These are phyloP conservation scores for Candida argentea DNA, from an alignment of 805 yeast species.

Conservation along the genomic window DNA sequence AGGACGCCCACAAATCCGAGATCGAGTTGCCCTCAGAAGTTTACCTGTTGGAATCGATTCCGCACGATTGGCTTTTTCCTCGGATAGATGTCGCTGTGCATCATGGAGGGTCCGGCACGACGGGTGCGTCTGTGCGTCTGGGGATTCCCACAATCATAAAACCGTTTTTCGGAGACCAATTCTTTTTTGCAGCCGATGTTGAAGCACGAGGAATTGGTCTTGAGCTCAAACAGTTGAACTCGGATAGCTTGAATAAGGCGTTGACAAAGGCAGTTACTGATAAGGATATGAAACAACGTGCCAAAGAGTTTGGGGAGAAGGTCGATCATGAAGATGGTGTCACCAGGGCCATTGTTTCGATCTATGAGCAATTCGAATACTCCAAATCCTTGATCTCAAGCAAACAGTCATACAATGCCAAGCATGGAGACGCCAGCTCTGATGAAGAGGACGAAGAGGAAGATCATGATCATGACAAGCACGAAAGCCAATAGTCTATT, in stretches of 20 bases:
- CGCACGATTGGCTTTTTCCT: slow-evolving; percentile 93
- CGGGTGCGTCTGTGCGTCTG: slow-evolving; percentile 80
- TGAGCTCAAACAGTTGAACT: slow-evolving; percentile 56
- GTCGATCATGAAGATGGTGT: slow-evolving; percentile 79
- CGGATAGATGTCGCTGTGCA: slow-evolving; percentile 90
- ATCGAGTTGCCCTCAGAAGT: slow-evolving; percentile 55
- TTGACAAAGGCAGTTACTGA: slow-evolving; percentile 59
- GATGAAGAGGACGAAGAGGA: slow-evolving; percentile 5
- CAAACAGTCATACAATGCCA: slow-evolving; percentile 31
- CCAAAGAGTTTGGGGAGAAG: slow-evolving; percentile 48
- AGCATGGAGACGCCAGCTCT: slow-evolving; percentile 7
- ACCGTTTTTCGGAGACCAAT: slow-evolving; percentile 96
- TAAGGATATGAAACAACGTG: slow-evolving; percentile 56
- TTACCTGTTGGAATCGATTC: slow-evolving; percentile 60
- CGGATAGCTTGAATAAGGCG: slow-evolving; percentile 54
- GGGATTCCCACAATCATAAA: slow-evolving; percentile 87
- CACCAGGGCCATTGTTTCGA: slow-evolving; percentile 56
- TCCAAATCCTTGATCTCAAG: slow-evolving; percentile 47
- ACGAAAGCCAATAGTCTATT: no score
- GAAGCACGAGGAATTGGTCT: slow-evolving; percentile 87
- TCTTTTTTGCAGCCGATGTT: slow-evolving; percentile 78
- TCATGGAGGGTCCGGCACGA: slow-evolving; percentile 96
- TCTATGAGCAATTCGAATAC: slow-evolving; percentile 75
- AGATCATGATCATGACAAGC: slow-evolving; percentile 5
- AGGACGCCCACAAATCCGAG: slow-evolving; percentile 19